A percentile compares a stretch with the other conserved stretches of the same genome.
Evolutionary conservation across 352 stramenopile genomes (phyloP).

Genomic region (Pythium inflatum): DNA sequence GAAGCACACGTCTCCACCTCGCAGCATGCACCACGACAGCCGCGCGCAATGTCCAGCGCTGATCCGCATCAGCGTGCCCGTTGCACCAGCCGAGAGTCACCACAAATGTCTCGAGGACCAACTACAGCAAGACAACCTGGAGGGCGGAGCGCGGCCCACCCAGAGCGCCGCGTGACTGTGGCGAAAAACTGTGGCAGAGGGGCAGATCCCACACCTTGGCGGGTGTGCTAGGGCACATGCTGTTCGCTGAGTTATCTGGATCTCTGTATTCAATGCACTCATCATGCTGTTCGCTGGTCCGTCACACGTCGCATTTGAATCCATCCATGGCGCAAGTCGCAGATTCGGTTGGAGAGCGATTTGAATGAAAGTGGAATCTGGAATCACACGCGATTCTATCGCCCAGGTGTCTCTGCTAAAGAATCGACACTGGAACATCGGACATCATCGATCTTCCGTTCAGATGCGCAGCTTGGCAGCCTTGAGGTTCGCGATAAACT

Average conservation of each 20-base stretch:
- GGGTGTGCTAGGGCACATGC: too few species aligned
- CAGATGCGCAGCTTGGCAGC: slow-evolving; percentile 12
- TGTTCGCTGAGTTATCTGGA: too few species aligned
- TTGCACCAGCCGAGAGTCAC: neutral
- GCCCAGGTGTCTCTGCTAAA: too few species aligned
- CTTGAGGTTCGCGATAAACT: slow-evolving; percentile 24
- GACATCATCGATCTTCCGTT: neutral
- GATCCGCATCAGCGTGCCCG: neutral
- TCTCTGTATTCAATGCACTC: too few species aligned
- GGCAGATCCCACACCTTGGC: neutral
- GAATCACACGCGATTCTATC: too few species aligned
- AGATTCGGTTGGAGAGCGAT: too few species aligned
- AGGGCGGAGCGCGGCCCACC: neutral
- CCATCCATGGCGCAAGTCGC: too few species aligned
- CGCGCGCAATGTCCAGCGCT: neutral
- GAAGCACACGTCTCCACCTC: neutral
- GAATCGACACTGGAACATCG: too few species aligned
- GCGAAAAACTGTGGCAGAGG: slow-evolving; percentile 5
- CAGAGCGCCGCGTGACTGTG: neutral
- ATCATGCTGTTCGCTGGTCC: too few species aligned
- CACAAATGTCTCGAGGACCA: slow-evolving; percentile 9
- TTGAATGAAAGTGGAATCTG: too few species aligned
- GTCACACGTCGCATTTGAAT: too few species aligned
- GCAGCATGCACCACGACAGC: neutral
- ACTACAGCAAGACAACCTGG: neutral